Evolutionary conservation across 257 asterid genomes (phyloP).

Genomic region (Ocimum tenuiflorum): DNA sequence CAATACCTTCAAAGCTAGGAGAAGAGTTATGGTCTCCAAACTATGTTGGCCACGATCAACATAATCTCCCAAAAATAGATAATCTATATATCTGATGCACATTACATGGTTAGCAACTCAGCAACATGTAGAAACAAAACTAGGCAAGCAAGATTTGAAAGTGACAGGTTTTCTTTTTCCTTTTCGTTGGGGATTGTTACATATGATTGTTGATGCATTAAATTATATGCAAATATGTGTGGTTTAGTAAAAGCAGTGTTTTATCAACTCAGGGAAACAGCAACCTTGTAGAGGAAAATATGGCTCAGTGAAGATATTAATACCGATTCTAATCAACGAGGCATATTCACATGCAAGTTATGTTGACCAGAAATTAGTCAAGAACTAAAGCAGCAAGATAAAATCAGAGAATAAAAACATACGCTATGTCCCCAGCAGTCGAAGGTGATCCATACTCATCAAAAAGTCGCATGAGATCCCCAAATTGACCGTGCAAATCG

Average conservation of each 20-base stretch:
- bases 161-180: neutral
- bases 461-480: constrained; percentile 97
- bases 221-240: too few species aligned
- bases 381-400: neutral
- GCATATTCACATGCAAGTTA: neutral
- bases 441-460: constrained; percentile 99
- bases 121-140: neutral
- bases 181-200: neutral
- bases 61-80: constrained; percentile 97
- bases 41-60: constrained; percentile 99
- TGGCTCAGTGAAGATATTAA: neutral
- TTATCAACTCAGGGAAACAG: neutral
- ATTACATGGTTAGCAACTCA: constrained; percentile 33
- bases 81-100: constrained; percentile 77
- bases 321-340: neutral
- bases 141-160: neutral
- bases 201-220: too few species aligned
- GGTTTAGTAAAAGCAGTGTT: neutral
- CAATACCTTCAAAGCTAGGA: constrained; percentile 82
- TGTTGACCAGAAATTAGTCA: too few species aligned
- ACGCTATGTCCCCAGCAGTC: constrained; percentile 99
- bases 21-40: constrained; percentile 92
- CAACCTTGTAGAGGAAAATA: neutral
- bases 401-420: constrained; percentile 27
- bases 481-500: constrained; percentile 98